Evolutionary conservation across 768 basidiomycete genomes (phyloP).

Genomic region (Antrodiella citrinella): DNA sequence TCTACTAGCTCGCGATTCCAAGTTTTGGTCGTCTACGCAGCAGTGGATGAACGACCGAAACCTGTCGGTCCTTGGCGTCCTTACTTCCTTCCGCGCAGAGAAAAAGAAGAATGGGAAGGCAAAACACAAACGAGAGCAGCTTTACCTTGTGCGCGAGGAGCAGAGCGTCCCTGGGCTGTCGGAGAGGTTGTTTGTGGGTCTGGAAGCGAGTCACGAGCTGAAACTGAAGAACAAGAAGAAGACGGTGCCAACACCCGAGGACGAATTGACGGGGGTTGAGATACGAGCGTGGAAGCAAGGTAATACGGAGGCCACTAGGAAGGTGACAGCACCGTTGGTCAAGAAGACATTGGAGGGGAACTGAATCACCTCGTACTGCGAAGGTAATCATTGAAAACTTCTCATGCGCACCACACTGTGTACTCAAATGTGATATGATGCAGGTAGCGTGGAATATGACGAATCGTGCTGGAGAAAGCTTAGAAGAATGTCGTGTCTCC

Average conservation of each 20-base stretch:
- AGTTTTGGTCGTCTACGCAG: conserved; percentile 31
- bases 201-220: conserved; percentile 50
- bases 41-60: conserved; percentile 60
- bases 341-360: conserved; percentile 49
- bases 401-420: too few relatives aligned
- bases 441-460: too few relatives aligned
- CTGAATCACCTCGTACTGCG: too few relatives aligned
- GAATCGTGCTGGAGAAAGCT: too few relatives aligned
- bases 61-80: conserved; percentile 65
- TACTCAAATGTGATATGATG: too few relatives aligned
- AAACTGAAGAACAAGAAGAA: conserved; percentile 34
- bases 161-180: conserved; percentile 28
- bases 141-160: conserved; percentile 51
- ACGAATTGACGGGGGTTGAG: conserved; percentile 20
- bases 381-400: too few relatives aligned
- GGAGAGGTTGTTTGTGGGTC: conserved; percentile 43
- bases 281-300: conserved; percentile 51
- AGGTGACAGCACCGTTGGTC: conserved; percentile 59
- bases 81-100: conserved; percentile 59
- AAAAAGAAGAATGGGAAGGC: conserved; percentile 35
- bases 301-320: conserved; percentile 55
- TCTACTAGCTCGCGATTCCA: conserved; percentile 43
- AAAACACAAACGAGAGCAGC: conserved; percentile 60
- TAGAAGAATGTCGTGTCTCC: too few relatives aligned
- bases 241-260: conserved; percentile 21